Conservation (phyloP, 495 filamentous ascomycete genomes). For the Lophium mytilinum region DNA sequence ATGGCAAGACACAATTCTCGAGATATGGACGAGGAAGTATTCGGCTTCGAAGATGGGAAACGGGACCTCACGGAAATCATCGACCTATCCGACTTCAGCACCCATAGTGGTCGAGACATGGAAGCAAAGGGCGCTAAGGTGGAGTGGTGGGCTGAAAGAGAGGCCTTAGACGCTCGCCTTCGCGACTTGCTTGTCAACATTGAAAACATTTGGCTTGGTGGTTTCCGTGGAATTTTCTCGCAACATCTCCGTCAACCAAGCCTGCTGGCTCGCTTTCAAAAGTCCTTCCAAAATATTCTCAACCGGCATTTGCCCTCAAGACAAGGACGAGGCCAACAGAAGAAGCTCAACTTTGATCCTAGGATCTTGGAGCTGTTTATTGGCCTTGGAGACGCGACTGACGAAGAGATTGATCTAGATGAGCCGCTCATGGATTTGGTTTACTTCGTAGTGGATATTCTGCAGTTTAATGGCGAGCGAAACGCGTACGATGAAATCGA, state of each 20-base stretch:
- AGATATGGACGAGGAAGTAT: conserved; percentile 72
- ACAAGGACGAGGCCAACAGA: conserved; percentile 39
- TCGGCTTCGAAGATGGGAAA: conserved; percentile 71
- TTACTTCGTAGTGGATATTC: conserved; percentile 91
- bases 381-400: conserved; percentile 65
- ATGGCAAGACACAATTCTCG: conserved; percentile 70
- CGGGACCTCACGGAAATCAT: conserved; percentile 78
- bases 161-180: conserved; percentile 67
- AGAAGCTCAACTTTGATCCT: conserved; percentile 57
- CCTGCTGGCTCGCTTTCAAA: conserved; percentile 63
- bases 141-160: conserved; percentile 82
- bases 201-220: conserved; percentile 88
- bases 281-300: conserved; percentile 70
- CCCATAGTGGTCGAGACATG: conserved; percentile 61
- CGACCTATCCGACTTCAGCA: conserved; percentile 64
- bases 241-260: conserved; percentile 52
- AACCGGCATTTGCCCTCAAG: conserved; percentile 85
- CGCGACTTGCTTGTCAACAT: conserved; percentile 74
- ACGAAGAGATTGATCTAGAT: conserved; percentile 61
- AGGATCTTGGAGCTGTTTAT: conserved; percentile 82
- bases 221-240: conserved; percentile 85
- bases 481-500: conserved; percentile 98
- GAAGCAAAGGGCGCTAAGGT: conserved; percentile 54
- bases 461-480: conserved; percentile 91
- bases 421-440: conserved; percentile 82